Percentiles rank a stretch among this genome's conserved stretches.
phyloP scores from a whole-genome alignment of 2,329 filamentous ascomycete genomes.

The Cyphellophora attinorum region DNA sequence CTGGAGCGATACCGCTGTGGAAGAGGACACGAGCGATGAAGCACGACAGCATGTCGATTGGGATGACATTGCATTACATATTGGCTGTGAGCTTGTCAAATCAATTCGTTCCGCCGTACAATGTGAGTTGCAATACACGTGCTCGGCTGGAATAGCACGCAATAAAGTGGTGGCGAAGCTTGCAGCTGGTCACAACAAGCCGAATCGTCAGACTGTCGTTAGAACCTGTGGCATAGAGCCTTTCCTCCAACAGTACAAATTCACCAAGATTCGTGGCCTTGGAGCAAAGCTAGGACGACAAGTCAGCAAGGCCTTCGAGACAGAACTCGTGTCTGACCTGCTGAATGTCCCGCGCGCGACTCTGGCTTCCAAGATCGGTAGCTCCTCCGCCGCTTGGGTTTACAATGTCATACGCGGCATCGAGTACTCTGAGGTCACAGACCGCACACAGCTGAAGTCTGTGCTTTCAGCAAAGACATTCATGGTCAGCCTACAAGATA shows the following conservation, averaged over 20 bases:
- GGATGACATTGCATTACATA: slow-evolving; percentile 79
- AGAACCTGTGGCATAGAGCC: slow-evolving; percentile 67
- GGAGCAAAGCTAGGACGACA: slow-evolving; percentile 89
- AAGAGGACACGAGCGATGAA: slow-evolving; percentile 66
- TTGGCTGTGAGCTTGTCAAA: slow-evolving; percentile 80
- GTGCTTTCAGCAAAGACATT: slow-evolving; percentile 97
- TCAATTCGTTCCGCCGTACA: slow-evolving; percentile 60
- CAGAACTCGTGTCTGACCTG: slow-evolving; percentile 67
- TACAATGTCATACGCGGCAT: slow-evolving; percentile 75
- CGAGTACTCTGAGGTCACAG: slow-evolving; percentile 78
- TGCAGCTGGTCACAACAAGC: slow-evolving; percentile 82
- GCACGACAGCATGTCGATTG: slow-evolving; percentile 66
- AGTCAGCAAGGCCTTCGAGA: slow-evolving; percentile 65
- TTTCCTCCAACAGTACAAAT: slow-evolving; percentile 76
- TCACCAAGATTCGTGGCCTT: slow-evolving; percentile 85
- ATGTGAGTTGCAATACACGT: slow-evolving; percentile 70
- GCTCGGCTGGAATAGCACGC: slow-evolving; percentile 73
- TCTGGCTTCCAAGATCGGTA: slow-evolving; percentile 67
- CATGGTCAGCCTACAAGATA: slow-evolving; percentile 64
- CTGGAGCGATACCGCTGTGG: slow-evolving; percentile 74
- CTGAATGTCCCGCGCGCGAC: slow-evolving; percentile 62
- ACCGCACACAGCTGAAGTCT: slow-evolving; percentile 84
- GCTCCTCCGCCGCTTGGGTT: slow-evolving; percentile 76
- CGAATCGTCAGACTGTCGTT: slow-evolving; percentile 85
- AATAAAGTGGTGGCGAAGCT: slow-evolving; percentile 95